Percentiles rank a stretch among this genome's conserved stretches.
Conservation (phyloP, 352 stramenopile species). For the Phytophthora fragariaefolia region DNA sequence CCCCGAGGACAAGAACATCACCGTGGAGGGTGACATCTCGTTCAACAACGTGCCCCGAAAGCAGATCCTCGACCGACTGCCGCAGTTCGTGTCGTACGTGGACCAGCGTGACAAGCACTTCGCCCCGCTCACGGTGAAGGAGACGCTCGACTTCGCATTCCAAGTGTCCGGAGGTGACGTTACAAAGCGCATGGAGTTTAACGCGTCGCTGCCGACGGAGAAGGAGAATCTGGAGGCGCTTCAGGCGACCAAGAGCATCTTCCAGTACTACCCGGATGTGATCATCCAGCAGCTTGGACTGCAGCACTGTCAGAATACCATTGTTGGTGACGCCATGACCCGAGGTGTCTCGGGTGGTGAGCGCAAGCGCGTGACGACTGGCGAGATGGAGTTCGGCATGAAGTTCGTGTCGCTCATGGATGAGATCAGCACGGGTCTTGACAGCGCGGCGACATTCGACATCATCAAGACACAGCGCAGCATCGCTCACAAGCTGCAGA, state of each 20-base stretch:
- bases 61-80: constrained; percentile 40
- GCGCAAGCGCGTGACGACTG: constrained; percentile 74
- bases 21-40: constrained; percentile 37
- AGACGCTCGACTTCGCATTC: constrained; percentile 29
- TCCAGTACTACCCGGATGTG: constrained; percentile 20
- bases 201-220: constrained; percentile 33
- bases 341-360: constrained; percentile 76
- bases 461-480: constrained; percentile 55
- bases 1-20: constrained; percentile 39
- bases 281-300: constrained; percentile 19
- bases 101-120: constrained; percentile 29
- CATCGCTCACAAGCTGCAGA: constrained; percentile 52
- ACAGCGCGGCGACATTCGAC: constrained; percentile 63
- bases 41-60: constrained; percentile 46
- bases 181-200: constrained; percentile 25
- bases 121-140: constrained; percentile 19
- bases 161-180: constrained; percentile 38
- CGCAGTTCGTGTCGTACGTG: constrained; percentile 37
- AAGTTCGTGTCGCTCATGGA: constrained; percentile 87
- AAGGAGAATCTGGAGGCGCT: constrained; percentile 38
- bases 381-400: constrained; percentile 87
- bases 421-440: constrained; percentile 71
- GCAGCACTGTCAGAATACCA: constrained; percentile 10
- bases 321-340: constrained; percentile 43
- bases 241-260: constrained; percentile 10